A percentile compares a stretch with the other conserved stretches of the same genome.
Evolutionary conservation across 352 stramenopile species (phyloP).

Genomic region (Globisporangium okanoganense): DNA sequence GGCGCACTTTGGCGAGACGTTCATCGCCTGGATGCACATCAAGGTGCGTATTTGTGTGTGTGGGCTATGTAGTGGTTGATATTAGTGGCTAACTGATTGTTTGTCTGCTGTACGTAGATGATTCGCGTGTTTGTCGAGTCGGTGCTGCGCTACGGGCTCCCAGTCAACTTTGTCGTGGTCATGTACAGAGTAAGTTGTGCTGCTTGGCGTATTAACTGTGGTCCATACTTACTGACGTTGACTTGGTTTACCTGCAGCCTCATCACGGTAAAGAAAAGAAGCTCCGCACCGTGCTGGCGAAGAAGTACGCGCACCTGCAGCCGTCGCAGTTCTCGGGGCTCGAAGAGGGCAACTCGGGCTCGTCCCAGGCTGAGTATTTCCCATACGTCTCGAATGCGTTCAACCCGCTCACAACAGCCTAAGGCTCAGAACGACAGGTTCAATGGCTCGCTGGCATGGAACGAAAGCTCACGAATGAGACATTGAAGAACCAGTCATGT

Average conservation of each 20-base stretch:
- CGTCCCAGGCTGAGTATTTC: conserved; percentile 71
- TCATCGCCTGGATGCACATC: conserved; percentile 98
- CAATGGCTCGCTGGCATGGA: not conserved
- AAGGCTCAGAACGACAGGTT: not conserved
- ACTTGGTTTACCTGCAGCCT: conserved; percentile 28
- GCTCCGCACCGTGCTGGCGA: conserved; percentile 63
- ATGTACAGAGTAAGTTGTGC: conserved; percentile 67
- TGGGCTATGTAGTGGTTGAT: not conserved
- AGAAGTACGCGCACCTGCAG: conserved; percentile 86
- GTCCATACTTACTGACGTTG: conserved; percentile 1
- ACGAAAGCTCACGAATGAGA: not conserved
- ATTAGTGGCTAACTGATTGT: not conserved
- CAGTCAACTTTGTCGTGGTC: conserved; percentile 92
- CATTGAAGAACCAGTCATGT: not conserved
- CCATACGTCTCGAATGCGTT: conserved; percentile 84
- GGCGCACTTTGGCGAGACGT: conserved; percentile 97
- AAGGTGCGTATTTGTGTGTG: conserved; percentile 67
- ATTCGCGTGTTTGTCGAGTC: conserved; percentile 97
- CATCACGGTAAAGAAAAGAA: conserved; percentile 84
- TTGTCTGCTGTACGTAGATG: conserved; percentile 34
- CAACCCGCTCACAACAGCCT: conserved; percentile 41
- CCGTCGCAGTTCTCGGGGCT: conserved; percentile 77
- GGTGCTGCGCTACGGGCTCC: conserved; percentile 96
- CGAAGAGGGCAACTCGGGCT: conserved; percentile 55
- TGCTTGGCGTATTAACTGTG: not conserved